Conservation (phyloP, 2,329 filamentous ascomycete genomes). For the Lachnellula willkommii region DNA sequence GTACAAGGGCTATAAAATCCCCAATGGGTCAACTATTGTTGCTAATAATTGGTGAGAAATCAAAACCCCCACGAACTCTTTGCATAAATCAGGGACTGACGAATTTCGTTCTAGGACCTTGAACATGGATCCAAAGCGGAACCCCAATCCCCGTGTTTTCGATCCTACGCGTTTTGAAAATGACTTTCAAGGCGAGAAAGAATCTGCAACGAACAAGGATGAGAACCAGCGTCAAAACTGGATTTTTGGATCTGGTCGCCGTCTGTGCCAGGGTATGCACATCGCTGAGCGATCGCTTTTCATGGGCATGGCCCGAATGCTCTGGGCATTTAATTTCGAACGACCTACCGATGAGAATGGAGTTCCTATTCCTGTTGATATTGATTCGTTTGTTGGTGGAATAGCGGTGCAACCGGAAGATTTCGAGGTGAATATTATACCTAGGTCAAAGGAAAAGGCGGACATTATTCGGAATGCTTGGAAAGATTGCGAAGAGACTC, state of each 20-base stretch:
- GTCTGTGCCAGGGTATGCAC: slow-evolving; percentile 53
- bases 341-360: slow-evolving; percentile 15
- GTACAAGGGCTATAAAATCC: background rate
- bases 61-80: too few species aligned
- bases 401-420: too few species aligned
- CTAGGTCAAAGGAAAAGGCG: too few species aligned
- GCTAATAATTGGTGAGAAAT: background rate
- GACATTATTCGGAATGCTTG: too few species aligned
- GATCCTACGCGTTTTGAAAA: slow-evolving; percentile 11
- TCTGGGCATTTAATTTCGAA: slow-evolving; percentile 22
- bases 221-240: background rate
- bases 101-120: background rate
- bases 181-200: slow-evolving; percentile 32
- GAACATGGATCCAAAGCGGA: background rate
- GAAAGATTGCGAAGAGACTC: background rate
- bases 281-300: slow-evolving; percentile 14
- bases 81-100: too few species aligned
- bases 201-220: slow-evolving; percentile 17
- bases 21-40: background rate
- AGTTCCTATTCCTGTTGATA: slow-evolving; percentile 6
- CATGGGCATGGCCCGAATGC: slow-evolving; percentile 2
- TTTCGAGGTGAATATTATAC: too few species aligned
- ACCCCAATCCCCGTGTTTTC: background rate
- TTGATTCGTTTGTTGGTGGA: slow-evolving; percentile 12
- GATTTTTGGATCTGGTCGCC: slow-evolving; percentile 33